These are phyloP conservation scores for Amanita phalloides DNA, from an alignment of 768 basidiomycete species.

Conservation along the genomic window DNA sequence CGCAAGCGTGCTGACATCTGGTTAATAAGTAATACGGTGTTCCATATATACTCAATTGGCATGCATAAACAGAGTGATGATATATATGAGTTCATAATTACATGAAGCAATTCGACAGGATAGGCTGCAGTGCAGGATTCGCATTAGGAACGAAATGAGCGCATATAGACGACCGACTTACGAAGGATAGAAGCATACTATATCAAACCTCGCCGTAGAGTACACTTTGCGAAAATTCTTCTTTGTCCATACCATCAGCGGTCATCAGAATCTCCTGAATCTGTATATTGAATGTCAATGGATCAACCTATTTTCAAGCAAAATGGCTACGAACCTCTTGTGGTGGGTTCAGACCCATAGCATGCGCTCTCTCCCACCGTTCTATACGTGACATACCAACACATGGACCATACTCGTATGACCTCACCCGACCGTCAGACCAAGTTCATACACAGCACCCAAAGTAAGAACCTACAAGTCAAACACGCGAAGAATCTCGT, in stretches of 20 bases:
- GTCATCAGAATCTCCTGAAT: constrained; percentile 71
- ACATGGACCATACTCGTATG: constrained; percentile 75
- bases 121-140: neutral
- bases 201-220: constrained; percentile 28
- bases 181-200: neutral
- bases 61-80: no score
- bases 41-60: no score
- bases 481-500: constrained; percentile 70
- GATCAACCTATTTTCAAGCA: neutral
- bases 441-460: neutral
- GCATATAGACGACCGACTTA: neutral
- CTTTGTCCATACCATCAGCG: constrained; percentile 44
- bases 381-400: constrained; percentile 72
- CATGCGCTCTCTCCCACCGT: constrained; percentile 78
- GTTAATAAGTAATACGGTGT: no score
- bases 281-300: constrained; percentile 23
- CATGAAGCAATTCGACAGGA: neutral
- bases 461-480: constrained; percentile 40
- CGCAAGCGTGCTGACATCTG: no score
- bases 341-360: constrained; percentile 74
- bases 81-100: neutral
- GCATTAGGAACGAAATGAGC: neutral
- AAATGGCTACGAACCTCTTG: constrained; percentile 41
- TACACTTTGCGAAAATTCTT: constrained; percentile 49
- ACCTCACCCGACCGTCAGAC: constrained; percentile 25